phyloP scores from a whole-genome alignment of 2,329 filamentous ascomycete genomes.

The Botrytis elliptica region DNA sequence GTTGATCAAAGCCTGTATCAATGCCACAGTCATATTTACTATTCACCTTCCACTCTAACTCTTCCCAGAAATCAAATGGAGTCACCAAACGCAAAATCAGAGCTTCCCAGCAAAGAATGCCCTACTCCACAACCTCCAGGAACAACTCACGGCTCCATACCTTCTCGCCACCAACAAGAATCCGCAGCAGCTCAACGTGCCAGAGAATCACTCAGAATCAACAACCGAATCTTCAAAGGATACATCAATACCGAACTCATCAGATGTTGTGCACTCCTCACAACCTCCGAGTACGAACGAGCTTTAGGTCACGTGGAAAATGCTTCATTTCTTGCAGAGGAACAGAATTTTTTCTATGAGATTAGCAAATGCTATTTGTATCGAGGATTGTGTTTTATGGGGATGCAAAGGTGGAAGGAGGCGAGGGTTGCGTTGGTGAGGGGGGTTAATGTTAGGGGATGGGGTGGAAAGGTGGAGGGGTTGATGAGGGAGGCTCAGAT shows the following conservation, averaged over 20 bases:
- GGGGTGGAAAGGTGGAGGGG: constrained; percentile 14
- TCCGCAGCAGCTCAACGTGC: neutral
- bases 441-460: constrained; percentile 26
- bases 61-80: neutral
- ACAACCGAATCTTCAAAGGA: neutral
- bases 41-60: neutral
- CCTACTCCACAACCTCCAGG: neutral
- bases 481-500: constrained; percentile 23
- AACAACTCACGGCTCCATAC: neutral
- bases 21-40: neutral
- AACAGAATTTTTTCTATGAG: constrained; percentile 17
- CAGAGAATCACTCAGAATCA: neutral
- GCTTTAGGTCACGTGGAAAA: constrained; percentile 20
- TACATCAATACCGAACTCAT: constrained; percentile 24
- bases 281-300: neutral
- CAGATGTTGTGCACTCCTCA: constrained; percentile 23
- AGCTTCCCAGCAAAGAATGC: neutral
- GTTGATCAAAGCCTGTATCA: neutral
- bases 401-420: constrained; percentile 25
- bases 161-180: no score
- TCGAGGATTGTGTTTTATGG: constrained; percentile 25
- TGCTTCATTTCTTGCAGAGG: constrained; percentile 20
- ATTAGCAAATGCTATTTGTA: constrained; percentile 26
- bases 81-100: neutral
- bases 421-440: constrained; percentile 25